Evolutionary conservation across 78 protist genomes (phyloP).

Genomic region (slime mould (Dictyostelium discoideum)): DNA sequence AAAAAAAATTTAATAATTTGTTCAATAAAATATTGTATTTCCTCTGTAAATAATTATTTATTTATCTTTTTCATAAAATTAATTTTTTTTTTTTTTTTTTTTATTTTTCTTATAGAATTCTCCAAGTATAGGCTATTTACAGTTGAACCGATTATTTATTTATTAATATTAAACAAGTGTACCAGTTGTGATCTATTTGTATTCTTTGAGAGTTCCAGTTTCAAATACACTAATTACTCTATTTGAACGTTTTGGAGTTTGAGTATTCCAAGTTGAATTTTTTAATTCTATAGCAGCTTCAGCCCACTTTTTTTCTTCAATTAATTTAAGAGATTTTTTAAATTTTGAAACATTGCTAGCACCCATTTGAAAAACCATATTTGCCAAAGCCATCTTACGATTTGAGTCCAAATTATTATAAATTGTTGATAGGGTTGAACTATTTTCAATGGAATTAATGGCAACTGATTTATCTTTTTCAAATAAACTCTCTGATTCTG

Average conservation of each 20-base stretch:
- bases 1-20: too few relatives aligned
- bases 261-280: not conserved
- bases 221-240: not conserved
- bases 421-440: not conserved
- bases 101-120: too few relatives aligned
- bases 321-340: not conserved
- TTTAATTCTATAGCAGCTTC: not conserved
- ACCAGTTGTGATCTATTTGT: too few relatives aligned
- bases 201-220: not conserved
- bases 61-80: too few relatives aligned
- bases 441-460: not conserved
- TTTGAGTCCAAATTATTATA: not conserved
- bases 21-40: too few relatives aligned
- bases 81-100: too few relatives aligned
- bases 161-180: too few relatives aligned
- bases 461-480: not conserved
- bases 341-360: not conserved
- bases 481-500: not conserved
- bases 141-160: too few relatives aligned
- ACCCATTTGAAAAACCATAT: conserved; percentile 7
- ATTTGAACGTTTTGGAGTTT: not conserved
- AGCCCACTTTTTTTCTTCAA: not conserved
- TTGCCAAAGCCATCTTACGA: not conserved
- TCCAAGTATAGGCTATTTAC: too few relatives aligned
- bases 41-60: too few relatives aligned